These are phyloP conservation scores for Trichomonascaceae sp. DNA, from an alignment of 1,139 yeast genomes.

Conservation along the genomic window DNA sequence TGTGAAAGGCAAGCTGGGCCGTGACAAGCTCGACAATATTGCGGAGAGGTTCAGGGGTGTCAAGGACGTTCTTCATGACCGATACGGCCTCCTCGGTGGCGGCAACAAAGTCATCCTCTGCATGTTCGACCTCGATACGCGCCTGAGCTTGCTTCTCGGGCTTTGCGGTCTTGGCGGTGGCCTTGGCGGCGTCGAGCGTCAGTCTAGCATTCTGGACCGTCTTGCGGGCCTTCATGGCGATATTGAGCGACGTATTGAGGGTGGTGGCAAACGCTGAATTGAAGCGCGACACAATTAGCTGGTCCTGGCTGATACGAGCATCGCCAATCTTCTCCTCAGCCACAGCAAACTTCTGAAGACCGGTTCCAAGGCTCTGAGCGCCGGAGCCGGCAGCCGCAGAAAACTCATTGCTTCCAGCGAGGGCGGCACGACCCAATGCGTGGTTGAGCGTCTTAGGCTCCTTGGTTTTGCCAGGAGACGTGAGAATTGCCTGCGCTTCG, in stretches of 20 bases:
- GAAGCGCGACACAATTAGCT: constrained; percentile 53
- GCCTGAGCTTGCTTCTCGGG: constrained; percentile 68
- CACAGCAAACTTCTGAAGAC: constrained; percentile 37
- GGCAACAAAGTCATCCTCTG: constrained; percentile 84
- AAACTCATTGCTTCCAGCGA: constrained; percentile 33
- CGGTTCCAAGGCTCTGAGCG: constrained; percentile 33
- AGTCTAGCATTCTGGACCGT: constrained; percentile 70
- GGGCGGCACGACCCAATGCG: constrained; percentile 68
- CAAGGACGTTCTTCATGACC: constrained; percentile 72
- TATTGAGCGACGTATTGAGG: constrained; percentile 48
- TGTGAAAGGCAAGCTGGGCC: constrained; percentile 78
- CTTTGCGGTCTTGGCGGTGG: constrained; percentile 51
- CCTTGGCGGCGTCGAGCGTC: constrained; percentile 69
- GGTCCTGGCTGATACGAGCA: constrained; percentile 76
- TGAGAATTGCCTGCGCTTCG: constrained; percentile 71
- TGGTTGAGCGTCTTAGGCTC: constrained; percentile 80
- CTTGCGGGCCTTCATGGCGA: constrained; percentile 59
- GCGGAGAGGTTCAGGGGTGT: constrained; percentile 57
- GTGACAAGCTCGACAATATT: constrained; percentile 57
- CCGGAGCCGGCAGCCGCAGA: constrained; percentile 29
- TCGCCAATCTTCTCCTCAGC: constrained; percentile 63
- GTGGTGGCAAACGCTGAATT: constrained; percentile 56
- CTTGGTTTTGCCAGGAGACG: constrained; percentile 41
- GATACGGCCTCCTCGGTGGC: constrained; percentile 83
- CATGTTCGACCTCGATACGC: constrained; percentile 66